phyloP scores from a whole-genome alignment of 495 filamentous ascomycete species.

The Ascodesmis nigricans region DNA sequence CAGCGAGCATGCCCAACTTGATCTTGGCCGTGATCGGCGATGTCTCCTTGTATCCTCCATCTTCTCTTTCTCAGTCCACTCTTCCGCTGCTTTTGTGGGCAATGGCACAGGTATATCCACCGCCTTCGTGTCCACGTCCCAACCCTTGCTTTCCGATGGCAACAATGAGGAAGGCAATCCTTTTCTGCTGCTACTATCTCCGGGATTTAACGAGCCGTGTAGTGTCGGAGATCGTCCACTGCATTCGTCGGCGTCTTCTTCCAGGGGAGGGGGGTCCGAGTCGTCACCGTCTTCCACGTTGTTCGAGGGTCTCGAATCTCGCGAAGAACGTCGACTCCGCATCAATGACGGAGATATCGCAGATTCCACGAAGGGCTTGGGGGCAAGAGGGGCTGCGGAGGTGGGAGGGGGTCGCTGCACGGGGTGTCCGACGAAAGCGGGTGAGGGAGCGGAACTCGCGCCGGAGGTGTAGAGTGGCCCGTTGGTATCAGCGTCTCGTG shows the following conservation, averaged over 20 bases:
- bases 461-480: too few relatives aligned
- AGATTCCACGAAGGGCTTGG: slow-evolving; percentile 5
- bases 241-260: slow-evolving; percentile 1
- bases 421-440: not conserved
- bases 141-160: too few relatives aligned
- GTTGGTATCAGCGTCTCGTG: too few relatives aligned
- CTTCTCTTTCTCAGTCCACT: slow-evolving; percentile 13
- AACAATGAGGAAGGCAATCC: too few relatives aligned
- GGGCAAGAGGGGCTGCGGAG: not conserved
- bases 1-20: slow-evolving; percentile 57
- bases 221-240: too few relatives aligned
- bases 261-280: slow-evolving; percentile 2
- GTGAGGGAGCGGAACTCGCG: not conserved
- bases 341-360: slow-evolving; percentile 18
- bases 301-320: slow-evolving; percentile 21
- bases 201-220: too few relatives aligned
- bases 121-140: slow-evolving; percentile 1
- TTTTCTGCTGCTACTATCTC: too few relatives aligned
- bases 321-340: slow-evolving; percentile 22
- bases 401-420: not conserved
- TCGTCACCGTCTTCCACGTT: slow-evolving; percentile 21
- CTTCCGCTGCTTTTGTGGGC: not conserved
- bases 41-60: slow-evolving; percentile 25
- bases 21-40: slow-evolving; percentile 33
- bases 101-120: not conserved